Base-by-base conservation (phyloP, 306 rosid genomes). In the Cucurbita pepo region DNA sequence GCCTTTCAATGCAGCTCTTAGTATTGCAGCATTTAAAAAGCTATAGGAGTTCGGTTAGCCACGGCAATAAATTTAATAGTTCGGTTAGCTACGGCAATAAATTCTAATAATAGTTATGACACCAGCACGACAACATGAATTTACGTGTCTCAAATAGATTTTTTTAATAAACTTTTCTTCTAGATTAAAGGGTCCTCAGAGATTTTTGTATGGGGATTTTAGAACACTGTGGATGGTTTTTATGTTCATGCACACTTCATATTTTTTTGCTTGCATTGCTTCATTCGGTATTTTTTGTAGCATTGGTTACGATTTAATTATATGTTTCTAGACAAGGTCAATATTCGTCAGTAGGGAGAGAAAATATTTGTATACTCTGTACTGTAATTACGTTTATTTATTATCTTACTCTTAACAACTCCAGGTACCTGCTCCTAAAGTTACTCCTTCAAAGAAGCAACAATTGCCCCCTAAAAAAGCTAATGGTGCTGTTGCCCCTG, bases 401-500 rank as follows among this genome's bases (percentile, higher is more conserved):
- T 8, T 41, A 59, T 44, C 11, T 41, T 3, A 7, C 45, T 36
- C 10, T 25, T 5, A 13, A 2, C 34, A 1, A 38, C 0, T 10
- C 0, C 82, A 85, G 92, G 81, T 82, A 64, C 83, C 84, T 59
- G 86, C 76, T 8, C 18, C 72, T 1, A 86, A 89, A 38, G 50
- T 61, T 56, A 56, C 50, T 37, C 67, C 64, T 51, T 11, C 79
- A 1, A 84, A 84, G 37, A 83, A 78, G 72, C 15, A 25, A 4
- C 74, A 81, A 4, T 54, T 75, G 47, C 10, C 77, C 1, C 54
- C 76, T 7, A 88, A 87, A 13, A 89, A 85, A 14, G 83, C 82
- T 8, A 90, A 90, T n/a, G 88, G 84, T 2, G 10, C 51, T 16
- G 57, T 12, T 79, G 51, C 59, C 14, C 55, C 65, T 6, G 78